Conservation (phyloP, 139 green algal species). For the Yamagishiella unicocca region DNA sequence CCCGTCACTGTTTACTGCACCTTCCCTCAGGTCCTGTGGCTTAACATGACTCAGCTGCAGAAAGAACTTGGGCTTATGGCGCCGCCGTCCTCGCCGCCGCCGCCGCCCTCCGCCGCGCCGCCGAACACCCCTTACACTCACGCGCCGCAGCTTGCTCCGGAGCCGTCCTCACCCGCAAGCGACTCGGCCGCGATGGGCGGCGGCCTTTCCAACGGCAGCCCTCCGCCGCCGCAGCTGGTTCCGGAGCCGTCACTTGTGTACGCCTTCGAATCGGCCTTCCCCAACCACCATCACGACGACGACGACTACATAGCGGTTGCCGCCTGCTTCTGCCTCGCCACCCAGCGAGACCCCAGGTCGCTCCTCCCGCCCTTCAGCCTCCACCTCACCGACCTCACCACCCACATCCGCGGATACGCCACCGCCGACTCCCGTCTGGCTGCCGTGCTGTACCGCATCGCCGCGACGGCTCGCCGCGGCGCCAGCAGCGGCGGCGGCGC, state of each 20-base stretch:
- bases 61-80: slow-evolving; percentile 26
- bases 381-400: slow-evolving; percentile 32
- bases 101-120: not conserved
- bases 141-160: no score
- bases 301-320: slow-evolving; percentile 31
- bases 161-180: not conserved
- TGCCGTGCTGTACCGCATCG: not conserved
- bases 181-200: not conserved
- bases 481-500: not conserved
- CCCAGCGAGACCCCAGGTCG: not conserved
- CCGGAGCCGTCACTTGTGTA: not conserved
- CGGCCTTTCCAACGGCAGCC: not conserved
- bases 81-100: not conserved
- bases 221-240: not conserved
- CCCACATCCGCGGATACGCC: slow-evolving; percentile 6
- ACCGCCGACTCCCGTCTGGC: slow-evolving; percentile 10
- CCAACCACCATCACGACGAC: slow-evolving; percentile 29
- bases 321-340: slow-evolving; percentile 32
- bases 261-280: slow-evolving; percentile 25
- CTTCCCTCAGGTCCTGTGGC: slow-evolving; percentile 37
- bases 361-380: slow-evolving; percentile 24
- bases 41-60: slow-evolving; percentile 16
- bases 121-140: no score
- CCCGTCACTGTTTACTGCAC: no score
- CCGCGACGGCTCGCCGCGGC: not conserved